Conservation (phyloP, 108 stramenopile genomes). For the Craspedostauros australis region DNA sequence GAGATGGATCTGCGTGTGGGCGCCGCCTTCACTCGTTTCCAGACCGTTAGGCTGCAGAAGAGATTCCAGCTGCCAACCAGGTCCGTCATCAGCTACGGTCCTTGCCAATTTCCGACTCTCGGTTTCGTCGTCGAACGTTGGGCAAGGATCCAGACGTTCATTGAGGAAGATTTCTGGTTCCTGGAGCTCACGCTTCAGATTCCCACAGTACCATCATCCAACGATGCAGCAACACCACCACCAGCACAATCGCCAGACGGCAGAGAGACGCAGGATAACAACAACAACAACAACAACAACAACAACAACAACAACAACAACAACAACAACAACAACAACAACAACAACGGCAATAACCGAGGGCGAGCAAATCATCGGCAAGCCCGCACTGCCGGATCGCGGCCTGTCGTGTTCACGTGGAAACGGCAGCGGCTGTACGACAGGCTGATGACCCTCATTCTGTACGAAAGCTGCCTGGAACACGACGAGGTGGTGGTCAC, state of each 20-base stretch:
- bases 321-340: background rate
- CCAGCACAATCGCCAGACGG: background rate
- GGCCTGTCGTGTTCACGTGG: constrained; percentile 75
- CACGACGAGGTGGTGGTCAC: constrained; percentile 72
- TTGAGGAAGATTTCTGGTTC: constrained; percentile 92
- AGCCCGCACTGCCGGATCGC: constrained; percentile 9
- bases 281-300: constrained; percentile 8
- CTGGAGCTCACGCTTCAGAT: constrained; percentile 60
- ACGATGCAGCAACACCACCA: too few relatives aligned
- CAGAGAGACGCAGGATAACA: background rate
- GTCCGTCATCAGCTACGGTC: constrained; percentile 88
- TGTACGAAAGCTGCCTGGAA: constrained; percentile 88
- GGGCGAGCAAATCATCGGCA: too few relatives aligned
- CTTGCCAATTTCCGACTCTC: constrained; percentile 98
- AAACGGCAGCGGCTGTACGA: constrained; percentile 89
- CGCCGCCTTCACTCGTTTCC: constrained; percentile 96
- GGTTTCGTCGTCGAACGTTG: constrained; percentile 99
- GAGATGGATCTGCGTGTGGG: constrained; percentile 95
- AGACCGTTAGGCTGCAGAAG: constrained; percentile 91
- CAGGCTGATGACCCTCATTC: constrained; percentile 45
- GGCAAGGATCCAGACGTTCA: constrained; percentile 89
- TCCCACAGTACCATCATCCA: too few relatives aligned
- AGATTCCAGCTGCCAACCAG: constrained; percentile 69
- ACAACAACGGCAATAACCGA: constrained; percentile 18
- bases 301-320: constrained; percentile 5